Base-by-base conservation (phyloP, 345 rosid species). In the Lepidium africanum region DNA sequence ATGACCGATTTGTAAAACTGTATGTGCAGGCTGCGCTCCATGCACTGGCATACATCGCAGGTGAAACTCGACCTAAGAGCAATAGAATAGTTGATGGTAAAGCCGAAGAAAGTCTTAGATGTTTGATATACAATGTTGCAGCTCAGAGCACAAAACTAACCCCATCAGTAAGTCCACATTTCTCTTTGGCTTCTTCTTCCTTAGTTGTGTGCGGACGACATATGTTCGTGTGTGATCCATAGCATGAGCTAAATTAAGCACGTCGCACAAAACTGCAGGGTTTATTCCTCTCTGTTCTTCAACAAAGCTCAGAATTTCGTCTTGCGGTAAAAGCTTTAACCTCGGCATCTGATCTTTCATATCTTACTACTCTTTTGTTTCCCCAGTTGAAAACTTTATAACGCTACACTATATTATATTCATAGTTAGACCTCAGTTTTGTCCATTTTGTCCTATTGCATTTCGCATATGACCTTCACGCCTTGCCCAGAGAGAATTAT, bases 101-200 rank as follows among this genome's bases (percentile, higher is more conserved):
- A 52, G 95, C 96, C 9, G 99, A 94, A 84, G 99, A 87, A 81
- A 78, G 51, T 77, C 92, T 90, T 33, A 65, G 89, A 61, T 70
- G 55, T 59, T 72, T 87, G 79, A 73, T 90, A 65, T 93, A 93
- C 77, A 85, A 86, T 61, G 80, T 77, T 63, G 92, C 97, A 71
- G 84, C 97, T 59, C 79, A 76, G 77, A 90, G 86, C 77, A 65
- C 92, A 14, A 90, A 88, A 78, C 64, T 90, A 75, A 84, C 96
- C 46, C 97, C 95, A 60, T 88, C 89, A 0, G 98, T 90, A 57
- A 82, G 88, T 54, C 32, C 4, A 48, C 39, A 30, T 35, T 46
- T 4, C 36, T 57, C 25, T 47, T 54, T 52, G 61, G 21, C 32
- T 36, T 56, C 32, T 54, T 33, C 32, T 10, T 59, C 25, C 35